Evolutionary conservation across 352 stramenopile species (phyloP).

Genomic region (Phytophthora pini): DNA sequence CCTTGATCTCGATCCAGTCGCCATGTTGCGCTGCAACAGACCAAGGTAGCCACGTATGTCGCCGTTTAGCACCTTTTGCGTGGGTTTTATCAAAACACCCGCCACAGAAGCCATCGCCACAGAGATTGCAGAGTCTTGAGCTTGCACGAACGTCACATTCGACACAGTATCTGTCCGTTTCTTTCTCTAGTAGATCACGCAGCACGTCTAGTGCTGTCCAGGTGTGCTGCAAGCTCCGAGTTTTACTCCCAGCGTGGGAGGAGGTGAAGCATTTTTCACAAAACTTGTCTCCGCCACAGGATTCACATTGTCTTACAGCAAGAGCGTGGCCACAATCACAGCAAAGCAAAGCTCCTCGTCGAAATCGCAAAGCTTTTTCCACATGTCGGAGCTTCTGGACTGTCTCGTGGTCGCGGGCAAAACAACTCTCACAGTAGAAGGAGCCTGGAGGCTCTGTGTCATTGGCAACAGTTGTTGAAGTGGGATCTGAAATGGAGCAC

Average conservation of each 20-base stretch:
- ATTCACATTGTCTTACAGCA: slow-evolving; percentile 52
- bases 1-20: slow-evolving; percentile 80
- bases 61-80: slow-evolving; percentile 60
- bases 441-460: slow-evolving; percentile 15
- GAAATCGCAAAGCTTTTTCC: slow-evolving; percentile 56
- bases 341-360: slow-evolving; percentile 54
- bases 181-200: slow-evolving; percentile 56
- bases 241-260: slow-evolving; percentile 35
- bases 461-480: background rate
- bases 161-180: slow-evolving; percentile 70
- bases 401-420: slow-evolving; percentile 52
- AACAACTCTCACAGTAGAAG: slow-evolving; percentile 79
- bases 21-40: slow-evolving; percentile 52
- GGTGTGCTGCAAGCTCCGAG: slow-evolving; percentile 37
- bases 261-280: slow-evolving; percentile 59
- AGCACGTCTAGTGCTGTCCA: slow-evolving; percentile 57
- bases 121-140: slow-evolving; percentile 74
- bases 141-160: slow-evolving; percentile 64
- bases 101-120: slow-evolving; percentile 78
- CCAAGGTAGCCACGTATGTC: slow-evolving; percentile 74
- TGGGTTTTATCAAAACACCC: slow-evolving; percentile 60
- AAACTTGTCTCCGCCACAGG: slow-evolving; percentile 67
- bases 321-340: slow-evolving; percentile 56
- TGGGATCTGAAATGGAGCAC: slow-evolving; percentile 11
- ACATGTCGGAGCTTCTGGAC: slow-evolving; percentile 50